These are phyloP conservation scores for Colletotrichum siamense DNA, from an alignment of 2,329 filamentous ascomycete genomes.

Conservation along the genomic window DNA sequence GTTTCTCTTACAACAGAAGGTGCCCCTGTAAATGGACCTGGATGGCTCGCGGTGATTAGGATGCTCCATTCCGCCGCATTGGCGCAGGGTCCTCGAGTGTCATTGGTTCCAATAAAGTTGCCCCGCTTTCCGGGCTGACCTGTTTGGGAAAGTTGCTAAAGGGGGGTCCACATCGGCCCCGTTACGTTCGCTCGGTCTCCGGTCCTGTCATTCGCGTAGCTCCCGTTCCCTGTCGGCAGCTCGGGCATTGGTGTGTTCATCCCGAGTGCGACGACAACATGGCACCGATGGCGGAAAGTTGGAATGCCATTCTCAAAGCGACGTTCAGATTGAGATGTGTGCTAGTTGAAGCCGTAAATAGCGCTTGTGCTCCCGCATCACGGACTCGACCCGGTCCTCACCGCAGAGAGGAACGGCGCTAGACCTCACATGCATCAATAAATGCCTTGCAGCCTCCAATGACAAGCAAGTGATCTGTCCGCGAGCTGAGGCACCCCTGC, in stretches of 20 bases:
- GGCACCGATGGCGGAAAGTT: not conserved
- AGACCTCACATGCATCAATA: not conserved
- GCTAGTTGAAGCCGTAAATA: not conserved
- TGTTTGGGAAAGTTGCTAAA: not conserved
- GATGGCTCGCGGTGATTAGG: slow-evolving; percentile 1
- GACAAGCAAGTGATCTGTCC: not conserved
- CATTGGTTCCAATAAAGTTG: not conserved
- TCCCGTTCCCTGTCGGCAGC: not conserved
- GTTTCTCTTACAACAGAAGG: not conserved
- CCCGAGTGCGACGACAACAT: not conserved
- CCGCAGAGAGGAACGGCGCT: not conserved
- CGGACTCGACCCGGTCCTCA: not conserved
- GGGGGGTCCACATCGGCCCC: not conserved
- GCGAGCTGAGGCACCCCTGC: slow-evolving; percentile 2
- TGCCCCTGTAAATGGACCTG: not conserved
- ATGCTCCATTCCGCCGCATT: not conserved
- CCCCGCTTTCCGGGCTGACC: not conserved
- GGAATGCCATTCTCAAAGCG: not conserved
- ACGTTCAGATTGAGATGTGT: not conserved
- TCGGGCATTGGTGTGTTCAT: not conserved
- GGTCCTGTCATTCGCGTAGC: not conserved
- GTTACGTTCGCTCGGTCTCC: not conserved
- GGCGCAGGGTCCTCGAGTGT: not conserved
- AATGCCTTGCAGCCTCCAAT: slow-evolving; percentile 1
- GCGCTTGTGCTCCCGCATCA: not conserved